These are phyloP conservation scores for Diaporthe citriasiana DNA, from an alignment of 2,329 filamentous ascomycete species.

Conservation along the genomic window DNA sequence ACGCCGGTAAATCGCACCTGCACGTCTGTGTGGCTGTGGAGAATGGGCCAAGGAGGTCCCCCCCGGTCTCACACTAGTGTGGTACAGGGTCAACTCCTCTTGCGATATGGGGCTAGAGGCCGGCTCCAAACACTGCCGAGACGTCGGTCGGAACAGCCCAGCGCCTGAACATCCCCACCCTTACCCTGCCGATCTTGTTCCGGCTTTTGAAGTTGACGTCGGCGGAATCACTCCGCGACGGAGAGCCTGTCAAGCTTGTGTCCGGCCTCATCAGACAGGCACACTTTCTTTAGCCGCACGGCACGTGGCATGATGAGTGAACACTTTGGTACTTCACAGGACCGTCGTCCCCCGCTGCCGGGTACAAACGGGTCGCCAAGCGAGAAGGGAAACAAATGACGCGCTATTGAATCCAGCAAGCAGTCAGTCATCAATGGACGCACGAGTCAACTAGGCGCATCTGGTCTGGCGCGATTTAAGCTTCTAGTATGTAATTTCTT, in stretches of 20 bases:
- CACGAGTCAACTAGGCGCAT: constrained; percentile 28
- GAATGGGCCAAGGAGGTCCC: constrained; percentile 18
- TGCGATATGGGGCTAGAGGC: constrained; percentile 1
- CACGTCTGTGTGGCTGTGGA: constrained; percentile 28
- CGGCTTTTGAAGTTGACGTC: not conserved
- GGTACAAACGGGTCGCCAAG: not conserved
- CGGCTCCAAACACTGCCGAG: constrained; percentile 33
- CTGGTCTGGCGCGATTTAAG: constrained; percentile 21
- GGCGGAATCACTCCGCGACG: constrained; percentile 1
- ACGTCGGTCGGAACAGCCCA: constrained; percentile 25
- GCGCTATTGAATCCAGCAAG: not conserved
- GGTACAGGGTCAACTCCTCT: constrained; percentile 4
- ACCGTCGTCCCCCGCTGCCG: no score
- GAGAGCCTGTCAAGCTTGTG: no score
- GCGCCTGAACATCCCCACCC: not conserved
- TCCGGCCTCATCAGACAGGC: not conserved
- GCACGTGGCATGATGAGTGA: not conserved
- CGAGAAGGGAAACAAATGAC: not conserved
- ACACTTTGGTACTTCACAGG: not conserved
- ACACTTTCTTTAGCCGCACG: not conserved
- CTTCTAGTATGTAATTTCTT: not conserved
- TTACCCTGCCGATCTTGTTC: constrained; percentile 18
- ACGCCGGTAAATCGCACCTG: constrained; percentile 1
- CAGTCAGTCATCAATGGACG: not conserved
- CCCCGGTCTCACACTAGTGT: constrained; percentile 5